Percentiles rank a stretch among this genome's conserved stretches.
phyloP scores from a whole-genome alignment of 495 filamentous ascomycete genomes.

The Penicillium cataractarum region DNA sequence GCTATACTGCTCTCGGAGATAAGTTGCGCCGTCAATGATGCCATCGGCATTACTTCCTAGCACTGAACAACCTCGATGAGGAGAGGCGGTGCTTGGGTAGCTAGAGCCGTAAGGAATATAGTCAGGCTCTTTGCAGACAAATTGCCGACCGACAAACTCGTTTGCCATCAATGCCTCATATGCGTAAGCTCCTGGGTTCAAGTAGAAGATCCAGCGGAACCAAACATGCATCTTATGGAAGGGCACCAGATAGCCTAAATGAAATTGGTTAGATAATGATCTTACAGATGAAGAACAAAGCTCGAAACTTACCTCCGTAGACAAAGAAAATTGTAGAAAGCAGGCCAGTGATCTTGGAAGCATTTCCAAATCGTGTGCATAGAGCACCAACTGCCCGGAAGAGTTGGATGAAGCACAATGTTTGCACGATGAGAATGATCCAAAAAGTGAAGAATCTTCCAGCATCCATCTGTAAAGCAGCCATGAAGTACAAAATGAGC shows the following conservation, averaged over 20 bases:
- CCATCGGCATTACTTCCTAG: constrained; percentile 61
- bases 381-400: constrained; percentile 78
- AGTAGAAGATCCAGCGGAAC: constrained; percentile 88
- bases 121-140: constrained; percentile 70
- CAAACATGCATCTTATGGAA: constrained; percentile 73
- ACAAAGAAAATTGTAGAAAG: constrained; percentile 80
- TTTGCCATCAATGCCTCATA: constrained; percentile 93
- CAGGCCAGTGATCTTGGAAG: constrained; percentile 75
- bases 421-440: constrained; percentile 68
- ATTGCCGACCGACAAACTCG: constrained; percentile 79
- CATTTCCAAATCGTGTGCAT: constrained; percentile 82
- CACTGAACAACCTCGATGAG: constrained; percentile 72
- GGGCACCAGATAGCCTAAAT: constrained; percentile 82
- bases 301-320: constrained; percentile 64
- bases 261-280: constrained; percentile 38
- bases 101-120: constrained; percentile 65
- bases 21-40: constrained; percentile 61
- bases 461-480: constrained; percentile 63
- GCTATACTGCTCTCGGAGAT: constrained; percentile 66
- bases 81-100: constrained; percentile 61
- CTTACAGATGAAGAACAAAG: too few relatives aligned
- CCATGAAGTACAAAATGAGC: constrained; percentile 82
- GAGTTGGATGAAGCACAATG: constrained; percentile 73
- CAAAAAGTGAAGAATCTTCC: constrained; percentile 81
- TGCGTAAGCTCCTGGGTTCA: constrained; percentile 83